A percentile compares a stretch with the other conserved stretches of the same genome.
Evolutionary conservation across 257 asterid genomes (phyloP).

Genomic region (Solanum clarkiae): DNA sequence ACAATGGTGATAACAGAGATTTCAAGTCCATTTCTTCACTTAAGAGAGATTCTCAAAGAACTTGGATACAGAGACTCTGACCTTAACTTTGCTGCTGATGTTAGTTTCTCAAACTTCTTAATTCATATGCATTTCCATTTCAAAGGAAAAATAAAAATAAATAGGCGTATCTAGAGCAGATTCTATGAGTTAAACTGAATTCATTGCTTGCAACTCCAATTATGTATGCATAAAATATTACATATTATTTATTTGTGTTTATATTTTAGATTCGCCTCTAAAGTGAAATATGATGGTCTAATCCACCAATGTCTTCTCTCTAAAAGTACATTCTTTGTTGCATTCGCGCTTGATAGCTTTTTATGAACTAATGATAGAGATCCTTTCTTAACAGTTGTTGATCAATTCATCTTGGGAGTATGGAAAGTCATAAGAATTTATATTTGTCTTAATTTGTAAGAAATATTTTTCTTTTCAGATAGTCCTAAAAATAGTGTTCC

Average conservation of each 20-base stretch:
- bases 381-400: too few species aligned
- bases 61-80: constrained; percentile 58
- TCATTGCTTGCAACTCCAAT: background rate
- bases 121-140: background rate
- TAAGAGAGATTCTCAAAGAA: constrained; percentile 84
- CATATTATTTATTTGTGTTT: rapidly evolving
- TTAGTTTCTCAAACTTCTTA: constrained; percentile 27
- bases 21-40: constrained; percentile 81
- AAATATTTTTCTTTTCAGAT: too few species aligned
- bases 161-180: too few species aligned
- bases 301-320: background rate
- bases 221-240: too few species aligned
- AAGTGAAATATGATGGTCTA: background rate
- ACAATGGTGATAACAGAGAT: constrained; percentile 73
- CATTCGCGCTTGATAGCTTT: background rate
- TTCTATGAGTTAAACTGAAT: too few species aligned
- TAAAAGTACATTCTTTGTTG: background rate
- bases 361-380: background rate
- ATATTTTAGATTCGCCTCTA: background rate
- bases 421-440: rapidly evolving
- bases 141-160: background rate
- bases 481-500: too few species aligned
- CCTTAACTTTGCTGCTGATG: constrained; percentile 77
- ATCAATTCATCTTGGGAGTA: rapidly evolving
- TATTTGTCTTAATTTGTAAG: too few species aligned